A percentile compares a stretch with the other conserved stretches of the same genome.
Conservation (phyloP, 176 grass and related monocot species). For the Saccharum officinarum region DNA sequence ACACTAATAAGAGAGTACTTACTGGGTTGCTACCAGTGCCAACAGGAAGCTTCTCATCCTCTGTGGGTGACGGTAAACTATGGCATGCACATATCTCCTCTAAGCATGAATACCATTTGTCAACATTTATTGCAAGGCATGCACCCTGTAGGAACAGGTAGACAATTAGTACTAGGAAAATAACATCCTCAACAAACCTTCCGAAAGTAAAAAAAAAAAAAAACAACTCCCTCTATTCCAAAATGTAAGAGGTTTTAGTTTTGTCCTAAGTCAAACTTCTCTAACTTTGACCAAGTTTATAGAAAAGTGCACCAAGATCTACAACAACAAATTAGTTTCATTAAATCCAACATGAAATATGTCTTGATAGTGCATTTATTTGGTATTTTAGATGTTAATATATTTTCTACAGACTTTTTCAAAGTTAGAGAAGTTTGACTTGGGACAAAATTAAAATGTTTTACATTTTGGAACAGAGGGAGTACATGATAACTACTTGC, state of each 20-base stretch:
- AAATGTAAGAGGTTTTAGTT: not conserved
- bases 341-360: not conserved
- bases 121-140: constrained; percentile 76
- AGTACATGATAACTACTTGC: not conserved
- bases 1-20: constrained; percentile 49
- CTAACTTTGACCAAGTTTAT: not conserved
- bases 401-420: not conserved
- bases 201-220: not conserved
- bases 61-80: constrained; percentile 64
- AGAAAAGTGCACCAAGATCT: not conserved
- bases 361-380: constrained; percentile 4
- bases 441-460: not conserved
- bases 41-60: constrained; percentile 93
- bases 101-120: constrained; percentile 83
- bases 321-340: not conserved
- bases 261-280: not conserved
- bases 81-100: constrained; percentile 68
- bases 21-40: constrained; percentile 99
- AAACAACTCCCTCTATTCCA: not conserved
- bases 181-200: constrained; percentile 13
- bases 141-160: constrained; percentile 67
- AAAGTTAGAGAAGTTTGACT: not conserved
- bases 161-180: constrained; percentile 27
- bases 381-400: not conserved
- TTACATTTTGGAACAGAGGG: not conserved